Conservation (phyloP, 2,329 filamentous ascomycete genomes). For the Hypoxylon sp. region DNA sequence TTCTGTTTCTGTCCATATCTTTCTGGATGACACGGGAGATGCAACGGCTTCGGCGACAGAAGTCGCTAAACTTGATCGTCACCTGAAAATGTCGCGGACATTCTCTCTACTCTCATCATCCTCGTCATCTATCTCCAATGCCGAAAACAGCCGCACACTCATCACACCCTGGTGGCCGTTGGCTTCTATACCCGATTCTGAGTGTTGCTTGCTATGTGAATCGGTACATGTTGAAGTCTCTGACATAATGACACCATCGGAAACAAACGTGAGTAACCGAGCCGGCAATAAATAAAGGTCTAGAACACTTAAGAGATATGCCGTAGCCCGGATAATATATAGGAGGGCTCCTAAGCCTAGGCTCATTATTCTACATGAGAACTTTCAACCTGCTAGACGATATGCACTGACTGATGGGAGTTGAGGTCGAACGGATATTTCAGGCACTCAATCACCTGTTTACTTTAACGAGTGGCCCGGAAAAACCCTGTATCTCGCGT, state of each 20-base stretch:
- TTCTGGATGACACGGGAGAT: constrained; percentile 37
- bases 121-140: constrained; percentile 32
- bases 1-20: constrained; percentile 33
- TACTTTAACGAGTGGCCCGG: not conserved
- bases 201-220: constrained; percentile 9
- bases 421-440: not conserved
- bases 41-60: constrained; percentile 33
- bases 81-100: constrained; percentile 48
- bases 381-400: not conserved
- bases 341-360: not conserved
- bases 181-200: not conserved
- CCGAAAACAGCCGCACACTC: constrained; percentile 36
- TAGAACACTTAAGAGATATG: not conserved
- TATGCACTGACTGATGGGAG: not conserved
- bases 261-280: not conserved
- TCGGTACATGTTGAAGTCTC: not conserved
- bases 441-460: constrained; percentile 1
- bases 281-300: not conserved
- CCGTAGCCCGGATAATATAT: not conserved
- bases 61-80: constrained; percentile 28
- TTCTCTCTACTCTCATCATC: constrained; percentile 37
- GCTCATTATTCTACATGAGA: constrained; percentile 4
- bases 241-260: constrained; percentile 13
- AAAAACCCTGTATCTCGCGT: not conserved
- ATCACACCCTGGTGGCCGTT: constrained; percentile 10